Base-by-base conservation (phyloP, 305 asterid genomes). In the Fraxinus albicans region DNA sequence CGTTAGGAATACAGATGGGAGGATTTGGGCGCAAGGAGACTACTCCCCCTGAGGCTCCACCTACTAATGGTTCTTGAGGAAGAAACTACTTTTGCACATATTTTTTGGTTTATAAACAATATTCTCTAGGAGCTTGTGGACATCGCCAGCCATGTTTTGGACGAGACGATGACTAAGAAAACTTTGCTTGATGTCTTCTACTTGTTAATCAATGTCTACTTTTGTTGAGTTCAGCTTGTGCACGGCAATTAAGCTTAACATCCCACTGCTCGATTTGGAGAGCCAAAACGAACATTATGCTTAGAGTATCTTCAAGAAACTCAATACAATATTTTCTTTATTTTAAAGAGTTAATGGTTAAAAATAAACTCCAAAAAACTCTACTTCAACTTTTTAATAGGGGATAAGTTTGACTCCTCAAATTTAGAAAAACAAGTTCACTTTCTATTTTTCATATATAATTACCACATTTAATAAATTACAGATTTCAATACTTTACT, bases 1-100 rank as follows among this genome's bases (percentile, higher is more conserved):
- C 84, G 19, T 12, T 73, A 23, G 91, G 84, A 81, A 77, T 94
- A 58, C 94, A 91, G 86, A 83, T 94, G 91, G 89, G 80, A 15
- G 87, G 77, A 55, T 15, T 85, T 3, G 88, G 72, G 40, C 94
- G 36, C 25, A 89, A 79, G 87, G 92, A 90, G 40, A 70, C 88
- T n/a, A 78, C 84, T 0, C 83, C 75, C 1, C 60, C 80, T 1
- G 60, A 42, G 35, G 63, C 35, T 13, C 80, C 77, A 69, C 83
- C 79, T 8, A 69, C 79, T 8, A 83, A 86, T 23, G 84, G 70
- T 27, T 50, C 63, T 15, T 53, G 19, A 53, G 23, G 65, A 53
- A 53, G 65, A 17, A 53, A 53, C 65, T 53, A 53, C 19, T 53
- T 50, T 53, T 53, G 1, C 23, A 17, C 65, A 17, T 53, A 53